Base-by-base conservation (phyloP, 2,329 filamentous ascomycete genomes). In the Fusarium incarnatum region DNA sequence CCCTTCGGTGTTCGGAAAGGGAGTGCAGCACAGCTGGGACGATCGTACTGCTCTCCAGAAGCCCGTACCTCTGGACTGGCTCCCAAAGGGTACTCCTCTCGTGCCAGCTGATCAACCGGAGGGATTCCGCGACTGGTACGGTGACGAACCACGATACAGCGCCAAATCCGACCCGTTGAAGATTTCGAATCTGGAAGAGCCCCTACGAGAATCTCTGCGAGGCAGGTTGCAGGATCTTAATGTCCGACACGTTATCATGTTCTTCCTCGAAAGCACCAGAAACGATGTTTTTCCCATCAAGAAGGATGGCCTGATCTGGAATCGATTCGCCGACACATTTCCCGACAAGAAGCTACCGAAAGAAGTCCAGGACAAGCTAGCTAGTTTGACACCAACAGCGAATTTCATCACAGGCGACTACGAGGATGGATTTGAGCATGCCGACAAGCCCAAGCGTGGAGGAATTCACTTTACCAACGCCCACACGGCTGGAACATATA, bases 221-320 rank as follows among this genome's bases (percentile, higher is more conserved):
- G 67, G 64, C 10, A 73, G 72, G 42, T 56, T 81, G 8, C 37
- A 65, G 10, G 68, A 74, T 2, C 73, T 83, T 9, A 77, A 78
- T 12, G 80, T 84, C 56, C 81, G 82, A 49, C 82, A 84, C 58
- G 75, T 84, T 7, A 71, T 84, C 15, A 64, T 84, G n/a, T 56
- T 84, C 4, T 77, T 82, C n/a, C 74, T 84, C 4, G 83, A 84
- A 57, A 83, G 82, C 45, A 83, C 82, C 1, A 78, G 83, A 22
- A 80, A 80, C 6, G 83, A 84, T 52, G 78, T 84, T 5, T 84
- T 84, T 27, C 83, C 83, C 0, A 68, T 84, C 27, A 82, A 83
- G 40, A 81, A 81, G 58, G 74, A 78, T 3, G 80, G 79, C 8
- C 64, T 81, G 37, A 79, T 83, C 20, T 80, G 77, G 66, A 73